Evolutionary conservation across 2,329 filamentous ascomycete species (phyloP).

Genomic region (Biscogniauxia sp.): DNA sequence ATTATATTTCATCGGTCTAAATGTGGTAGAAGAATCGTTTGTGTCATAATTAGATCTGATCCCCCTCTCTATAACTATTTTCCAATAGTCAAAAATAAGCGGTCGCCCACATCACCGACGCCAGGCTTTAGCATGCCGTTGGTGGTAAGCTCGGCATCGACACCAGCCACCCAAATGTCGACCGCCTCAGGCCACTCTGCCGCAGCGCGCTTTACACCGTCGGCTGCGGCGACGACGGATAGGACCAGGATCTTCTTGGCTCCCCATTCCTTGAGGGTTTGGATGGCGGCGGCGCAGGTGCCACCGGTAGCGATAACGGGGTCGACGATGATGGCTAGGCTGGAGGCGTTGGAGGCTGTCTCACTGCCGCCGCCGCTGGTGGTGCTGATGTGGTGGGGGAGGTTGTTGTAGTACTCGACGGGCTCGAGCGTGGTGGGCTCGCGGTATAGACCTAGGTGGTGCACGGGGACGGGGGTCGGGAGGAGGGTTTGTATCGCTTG

Average conservation of each 20-base stretch:
- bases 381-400: constrained; percentile 66
- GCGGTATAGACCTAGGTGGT: constrained; percentile 93
- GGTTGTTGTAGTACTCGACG: constrained; percentile 97
- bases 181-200: constrained; percentile 74
- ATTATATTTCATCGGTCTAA: neutral
- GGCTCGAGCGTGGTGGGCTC: constrained; percentile 83
- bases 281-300: constrained; percentile 85
- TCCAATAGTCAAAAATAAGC: constrained; percentile 83
- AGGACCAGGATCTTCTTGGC: constrained; percentile 78
- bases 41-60: neutral
- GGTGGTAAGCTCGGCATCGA: constrained; percentile 72
- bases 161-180: constrained; percentile 77
- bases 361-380: constrained; percentile 10
- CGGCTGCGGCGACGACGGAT: constrained; percentile 68
- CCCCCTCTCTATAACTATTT: constrained; percentile 52
- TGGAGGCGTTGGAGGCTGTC: constrained; percentile 31
- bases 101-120: constrained; percentile 85
- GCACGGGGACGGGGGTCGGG: constrained; percentile 74
- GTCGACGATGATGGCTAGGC: constrained; percentile 80
- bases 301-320: constrained; percentile 93
- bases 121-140: constrained; percentile 89
- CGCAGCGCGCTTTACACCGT: constrained; percentile 70
- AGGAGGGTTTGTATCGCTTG: constrained; percentile 78
- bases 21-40: neutral
- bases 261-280: constrained; percentile 87